Percentiles rank a stretch among this genome's conserved stretches.
phyloP scores from a whole-genome alignment of 345 rosid genomes.

The Rhizophora apiculata region DNA sequence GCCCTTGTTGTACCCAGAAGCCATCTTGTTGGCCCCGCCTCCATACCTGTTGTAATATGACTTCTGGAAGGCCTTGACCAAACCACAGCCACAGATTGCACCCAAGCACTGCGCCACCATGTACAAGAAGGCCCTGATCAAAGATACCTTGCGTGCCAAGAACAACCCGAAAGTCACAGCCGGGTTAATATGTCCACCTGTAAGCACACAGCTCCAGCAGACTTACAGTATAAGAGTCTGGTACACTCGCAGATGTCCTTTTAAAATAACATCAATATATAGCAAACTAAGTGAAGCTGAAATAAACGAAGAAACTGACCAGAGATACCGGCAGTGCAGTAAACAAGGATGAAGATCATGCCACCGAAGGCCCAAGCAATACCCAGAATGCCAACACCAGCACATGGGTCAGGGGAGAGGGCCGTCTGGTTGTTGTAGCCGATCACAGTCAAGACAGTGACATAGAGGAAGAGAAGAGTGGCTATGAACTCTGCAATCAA shows the following conservation, averaged over 20 bases:
- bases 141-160: conserved; percentile 49
- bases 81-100: conserved; percentile 51
- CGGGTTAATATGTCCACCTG: conserved; percentile 65
- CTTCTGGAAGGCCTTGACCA: conserved; percentile 51
- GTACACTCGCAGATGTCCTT: too few relatives aligned
- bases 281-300: neutral
- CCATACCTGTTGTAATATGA: conserved; percentile 56
- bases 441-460: conserved; percentile 70
- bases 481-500: conserved; percentile 82
- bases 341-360: conserved; percentile 91
- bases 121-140: conserved; percentile 46
- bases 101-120: conserved; percentile 63
- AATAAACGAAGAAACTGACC: conserved; percentile 35
- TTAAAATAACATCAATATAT: too few relatives aligned
- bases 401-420: conserved; percentile 34
- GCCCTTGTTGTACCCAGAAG: conserved; percentile 50
- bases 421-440: conserved; percentile 68
- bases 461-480: conserved; percentile 71
- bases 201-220: neutral
- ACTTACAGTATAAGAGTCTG: too few relatives aligned
- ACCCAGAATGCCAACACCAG: conserved; percentile 84
- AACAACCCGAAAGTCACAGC: conserved; percentile 60
- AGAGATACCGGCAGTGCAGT: conserved; percentile 90
- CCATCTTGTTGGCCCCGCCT: conserved; percentile 58
- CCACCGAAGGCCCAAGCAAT: conserved; percentile 98